A percentile compares a stretch with the other conserved stretches of the same genome.
phyloP scores from a whole-genome alignment of 1,284 basidiomycete genomes.

The Tremellales sp. region DNA sequence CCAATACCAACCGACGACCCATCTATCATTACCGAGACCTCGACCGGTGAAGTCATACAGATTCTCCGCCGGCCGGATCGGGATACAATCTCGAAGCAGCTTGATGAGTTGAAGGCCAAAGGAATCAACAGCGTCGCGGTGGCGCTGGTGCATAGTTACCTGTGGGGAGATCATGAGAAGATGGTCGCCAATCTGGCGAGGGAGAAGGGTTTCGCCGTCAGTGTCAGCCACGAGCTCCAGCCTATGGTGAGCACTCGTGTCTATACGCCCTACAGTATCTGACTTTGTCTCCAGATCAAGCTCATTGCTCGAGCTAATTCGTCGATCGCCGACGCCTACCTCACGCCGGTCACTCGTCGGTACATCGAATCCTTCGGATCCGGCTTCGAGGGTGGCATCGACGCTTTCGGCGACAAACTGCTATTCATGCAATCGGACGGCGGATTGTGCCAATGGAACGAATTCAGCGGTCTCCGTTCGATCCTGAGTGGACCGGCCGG shows the following conservation, averaged over 20 bases:
- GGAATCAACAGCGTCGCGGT: slow-evolving; percentile 32
- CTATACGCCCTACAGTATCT: not conserved
- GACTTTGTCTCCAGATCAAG: slow-evolving; percentile 27
- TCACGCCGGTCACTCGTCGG: slow-evolving; percentile 51
- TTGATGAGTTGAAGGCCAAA: slow-evolving; percentile 29
- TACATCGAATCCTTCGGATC: slow-evolving; percentile 49
- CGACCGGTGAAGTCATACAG: slow-evolving; percentile 74
- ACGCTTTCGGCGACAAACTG: slow-evolving; percentile 39
- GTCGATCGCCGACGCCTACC: slow-evolving; percentile 54
- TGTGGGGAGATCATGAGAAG: slow-evolving; percentile 35
- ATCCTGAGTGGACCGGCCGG: slow-evolving; percentile 52
- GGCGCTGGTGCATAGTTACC: slow-evolving; percentile 36
- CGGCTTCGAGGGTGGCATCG: slow-evolving; percentile 45
- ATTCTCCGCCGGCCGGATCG: slow-evolving; percentile 63
- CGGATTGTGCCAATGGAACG: slow-evolving; percentile 36
- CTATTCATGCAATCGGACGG: slow-evolving; percentile 52
- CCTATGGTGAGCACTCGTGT: slow-evolving; percentile 30
- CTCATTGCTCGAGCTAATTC: slow-evolving; percentile 53
- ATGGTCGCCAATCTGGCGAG: slow-evolving; percentile 29
- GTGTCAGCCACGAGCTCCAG: slow-evolving; percentile 30
- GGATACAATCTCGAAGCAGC: slow-evolving; percentile 21
- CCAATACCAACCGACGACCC: slow-evolving; percentile 13
- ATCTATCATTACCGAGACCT: slow-evolving; percentile 23
- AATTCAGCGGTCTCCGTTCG: slow-evolving; percentile 34
- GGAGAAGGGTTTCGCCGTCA: slow-evolving; percentile 39